Conservation (phyloP, 2,329 filamentous ascomycete species). For the Sarocladiaceae sp. region DNA sequence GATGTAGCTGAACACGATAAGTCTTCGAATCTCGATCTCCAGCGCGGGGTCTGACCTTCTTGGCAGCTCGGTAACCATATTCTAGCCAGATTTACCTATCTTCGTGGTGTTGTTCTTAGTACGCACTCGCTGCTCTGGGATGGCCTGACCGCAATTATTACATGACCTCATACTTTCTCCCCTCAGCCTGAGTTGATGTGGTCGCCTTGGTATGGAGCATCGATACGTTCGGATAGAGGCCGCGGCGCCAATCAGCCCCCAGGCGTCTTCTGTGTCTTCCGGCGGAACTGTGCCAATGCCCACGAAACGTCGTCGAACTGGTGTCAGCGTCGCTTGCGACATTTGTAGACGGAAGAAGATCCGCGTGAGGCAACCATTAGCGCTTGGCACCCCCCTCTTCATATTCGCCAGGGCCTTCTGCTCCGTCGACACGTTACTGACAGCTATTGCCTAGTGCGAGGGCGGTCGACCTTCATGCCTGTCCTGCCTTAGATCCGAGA, state of each 20-base stretch:
- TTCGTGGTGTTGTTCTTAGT: too few relatives aligned
- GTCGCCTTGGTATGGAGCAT: neutral
- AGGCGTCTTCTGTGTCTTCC: neutral
- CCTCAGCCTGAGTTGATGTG: too few relatives aligned
- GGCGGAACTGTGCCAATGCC: neutral
- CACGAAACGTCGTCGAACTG: neutral
- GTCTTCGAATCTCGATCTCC: too few relatives aligned
- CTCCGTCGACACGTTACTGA: neutral
- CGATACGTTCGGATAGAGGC: neutral
- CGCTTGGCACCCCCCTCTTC: neutral
- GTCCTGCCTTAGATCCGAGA: neutral
- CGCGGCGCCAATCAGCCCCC: neutral
- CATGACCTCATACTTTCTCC: neutral
- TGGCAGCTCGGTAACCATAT: too few relatives aligned
- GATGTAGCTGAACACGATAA: too few relatives aligned
- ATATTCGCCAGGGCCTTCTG: neutral
- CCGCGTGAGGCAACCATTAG: neutral
- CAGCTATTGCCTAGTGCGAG: neutral
- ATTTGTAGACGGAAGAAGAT: slow-evolving; percentile 3
- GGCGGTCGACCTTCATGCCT: neutral
- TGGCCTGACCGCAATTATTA: too few relatives aligned
- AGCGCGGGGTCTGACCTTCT: too few relatives aligned
- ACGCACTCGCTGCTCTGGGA: too few relatives aligned
- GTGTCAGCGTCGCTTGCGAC: neutral
- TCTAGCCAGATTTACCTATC: too few relatives aligned